These are phyloP conservation scores for Saprolegnia parasitica DNA, from an alignment of 352 stramenopile species.

Conservation along the genomic window DNA sequence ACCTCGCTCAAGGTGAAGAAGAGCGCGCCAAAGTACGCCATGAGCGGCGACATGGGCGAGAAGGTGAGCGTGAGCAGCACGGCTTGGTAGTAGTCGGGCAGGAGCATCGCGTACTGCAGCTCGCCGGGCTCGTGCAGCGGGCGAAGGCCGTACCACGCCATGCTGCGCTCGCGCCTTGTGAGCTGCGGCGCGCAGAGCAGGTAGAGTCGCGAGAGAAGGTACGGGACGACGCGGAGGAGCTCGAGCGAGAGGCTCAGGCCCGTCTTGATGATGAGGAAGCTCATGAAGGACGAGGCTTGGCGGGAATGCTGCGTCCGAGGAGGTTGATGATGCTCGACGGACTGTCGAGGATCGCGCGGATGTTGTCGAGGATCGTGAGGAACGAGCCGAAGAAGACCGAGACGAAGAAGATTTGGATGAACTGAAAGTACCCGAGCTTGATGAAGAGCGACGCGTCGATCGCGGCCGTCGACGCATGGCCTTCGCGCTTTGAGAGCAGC, in stretches of 20 bases:
- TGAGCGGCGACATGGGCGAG: constrained; percentile 63
- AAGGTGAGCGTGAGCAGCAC: constrained; percentile 77
- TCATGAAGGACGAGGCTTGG: constrained; percentile 85
- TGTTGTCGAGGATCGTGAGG: constrained; percentile 57
- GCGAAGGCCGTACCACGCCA: constrained; percentile 49
- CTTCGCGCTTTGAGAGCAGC: constrained; percentile 58
- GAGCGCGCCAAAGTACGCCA: constrained; percentile 69
- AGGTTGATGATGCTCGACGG: constrained; percentile 63
- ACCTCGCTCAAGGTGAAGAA: constrained; percentile 67
- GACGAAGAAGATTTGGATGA: constrained; percentile 81
- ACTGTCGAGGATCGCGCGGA: constrained; percentile 67
- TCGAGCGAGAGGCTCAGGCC: constrained; percentile 55
- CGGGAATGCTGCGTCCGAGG: constrained; percentile 67
- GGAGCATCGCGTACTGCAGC: constrained; percentile 52
- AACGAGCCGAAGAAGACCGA: constrained; percentile 55
- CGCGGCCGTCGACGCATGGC: constrained; percentile 61
- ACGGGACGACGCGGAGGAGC: constrained; percentile 53
- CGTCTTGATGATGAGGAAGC: constrained; percentile 68
- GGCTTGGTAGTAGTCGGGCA: constrained; percentile 63
- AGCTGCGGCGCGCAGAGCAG: constrained; percentile 54
- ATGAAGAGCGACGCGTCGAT: constrained; percentile 60
- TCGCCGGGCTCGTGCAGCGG: constrained; percentile 45
- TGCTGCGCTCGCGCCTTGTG: constrained; percentile 52
- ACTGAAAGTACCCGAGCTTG: constrained; percentile 76
- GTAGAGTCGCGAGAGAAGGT: constrained; percentile 49